A percentile compares a stretch with the other conserved stretches of the same genome.
phyloP scores from a whole-genome alignment of 768 basidiomycete genomes.

The Saitozyma podzolica region DNA sequence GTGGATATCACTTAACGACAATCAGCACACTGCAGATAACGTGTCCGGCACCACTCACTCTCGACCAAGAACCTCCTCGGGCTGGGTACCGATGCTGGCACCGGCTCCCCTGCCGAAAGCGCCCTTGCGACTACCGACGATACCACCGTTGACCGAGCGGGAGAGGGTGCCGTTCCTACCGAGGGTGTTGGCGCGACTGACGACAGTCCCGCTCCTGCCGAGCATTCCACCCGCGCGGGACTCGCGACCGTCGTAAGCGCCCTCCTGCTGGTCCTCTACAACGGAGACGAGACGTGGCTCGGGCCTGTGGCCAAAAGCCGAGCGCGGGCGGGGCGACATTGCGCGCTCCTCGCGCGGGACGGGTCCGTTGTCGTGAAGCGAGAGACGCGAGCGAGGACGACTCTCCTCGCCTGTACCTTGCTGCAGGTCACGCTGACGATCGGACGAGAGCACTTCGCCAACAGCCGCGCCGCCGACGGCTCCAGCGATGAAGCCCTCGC shows the following conservation, averaged over 20 bases:
- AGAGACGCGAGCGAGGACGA: slow-evolving; percentile 11
- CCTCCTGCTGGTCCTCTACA: slow-evolving; percentile 27
- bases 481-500: slow-evolving; percentile 1
- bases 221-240: slow-evolving; percentile 29
- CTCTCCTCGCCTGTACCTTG: slow-evolving; percentile 14
- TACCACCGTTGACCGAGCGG: slow-evolving; percentile 44
- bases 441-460: slow-evolving; percentile 34
- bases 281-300: slow-evolving; percentile 29
- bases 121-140: slow-evolving; percentile 38
- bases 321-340: slow-evolving; percentile 32
- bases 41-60: slow-evolving; percentile 27
- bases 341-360: slow-evolving; percentile 23
- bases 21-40: background rate
- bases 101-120: slow-evolving; percentile 49
- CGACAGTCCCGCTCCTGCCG: slow-evolving; percentile 34
- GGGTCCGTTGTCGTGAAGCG: slow-evolving; percentile 30
- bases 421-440: slow-evolving; percentile 43
- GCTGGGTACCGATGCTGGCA: slow-evolving; percentile 46
- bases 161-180: slow-evolving; percentile 40
- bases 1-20: slow-evolving; percentile 39
- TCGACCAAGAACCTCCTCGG: slow-evolving; percentile 48
- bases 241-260: slow-evolving; percentile 27
- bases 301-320: slow-evolving; percentile 13
- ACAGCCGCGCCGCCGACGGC: slow-evolving; percentile 23
- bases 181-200: slow-evolving; percentile 39